phyloP scores from a whole-genome alignment of 306 rosid species.

The Vicia sativa region DNA sequence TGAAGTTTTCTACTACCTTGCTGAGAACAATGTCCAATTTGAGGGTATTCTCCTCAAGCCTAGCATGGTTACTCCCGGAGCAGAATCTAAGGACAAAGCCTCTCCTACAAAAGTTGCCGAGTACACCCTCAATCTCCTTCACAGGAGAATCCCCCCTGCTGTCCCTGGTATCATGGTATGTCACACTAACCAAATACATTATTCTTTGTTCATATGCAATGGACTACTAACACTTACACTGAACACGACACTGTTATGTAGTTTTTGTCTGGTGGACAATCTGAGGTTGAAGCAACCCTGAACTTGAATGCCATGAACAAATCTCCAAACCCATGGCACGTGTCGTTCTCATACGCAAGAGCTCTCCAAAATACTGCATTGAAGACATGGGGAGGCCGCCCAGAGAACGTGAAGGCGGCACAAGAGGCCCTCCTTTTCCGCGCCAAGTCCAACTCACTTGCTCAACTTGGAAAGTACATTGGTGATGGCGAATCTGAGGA shows the following conservation, averaged over 20 bases:
- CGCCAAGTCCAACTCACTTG: constrained; percentile 89
- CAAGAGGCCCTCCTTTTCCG: constrained; percentile 75
- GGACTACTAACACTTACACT: neutral
- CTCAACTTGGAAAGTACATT: constrained; percentile 92
- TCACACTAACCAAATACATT: neutral
- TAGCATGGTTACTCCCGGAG: constrained; percentile 98
- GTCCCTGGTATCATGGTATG: constrained; percentile 94
- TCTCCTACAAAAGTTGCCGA: constrained; percentile 72
- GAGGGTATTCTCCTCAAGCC: constrained; percentile 99
- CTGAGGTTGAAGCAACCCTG: constrained; percentile 94
- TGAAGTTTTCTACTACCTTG: constrained; percentile 91
- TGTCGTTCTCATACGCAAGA: constrained; percentile 95
- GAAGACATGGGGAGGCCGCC: constrained; percentile 94
- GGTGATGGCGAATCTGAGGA: constrained; percentile 94
- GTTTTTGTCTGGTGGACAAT: constrained; percentile 99
- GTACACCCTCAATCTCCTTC: constrained; percentile 89
- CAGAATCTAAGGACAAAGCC: constrained; percentile 78
- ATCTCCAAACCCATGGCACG: constrained; percentile 96
- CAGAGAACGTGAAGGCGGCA: constrained; percentile 81
- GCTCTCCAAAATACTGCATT: constrained; percentile 92
- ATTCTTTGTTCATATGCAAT: neutral
- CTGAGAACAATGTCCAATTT: constrained; percentile 81
- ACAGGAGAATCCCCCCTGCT: constrained; percentile 81
- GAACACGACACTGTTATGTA: constrained; percentile 32
- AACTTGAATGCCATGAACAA: constrained; percentile 84